phyloP scores from a whole-genome alignment of 1,284 basidiomycete species.

The Cystobasidium sp. region DNA sequence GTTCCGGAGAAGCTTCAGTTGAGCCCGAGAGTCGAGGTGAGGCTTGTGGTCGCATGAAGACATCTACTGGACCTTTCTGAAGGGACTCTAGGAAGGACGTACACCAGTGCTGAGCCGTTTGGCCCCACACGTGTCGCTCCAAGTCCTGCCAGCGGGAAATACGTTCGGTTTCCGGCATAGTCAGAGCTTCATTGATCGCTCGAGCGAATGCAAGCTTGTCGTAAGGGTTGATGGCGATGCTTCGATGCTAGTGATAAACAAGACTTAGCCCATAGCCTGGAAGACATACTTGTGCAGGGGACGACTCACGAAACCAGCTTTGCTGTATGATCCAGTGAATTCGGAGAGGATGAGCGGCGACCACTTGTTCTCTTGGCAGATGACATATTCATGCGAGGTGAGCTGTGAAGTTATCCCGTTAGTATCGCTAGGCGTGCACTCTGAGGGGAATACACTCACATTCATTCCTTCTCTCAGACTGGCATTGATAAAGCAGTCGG shows the following conservation, averaged over 20 bases:
- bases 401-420: conserved; percentile 6
- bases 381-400: conserved; percentile 40
- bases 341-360: conserved; percentile 71
- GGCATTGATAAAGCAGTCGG: conserved; percentile 84
- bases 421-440: conserved; percentile 58
- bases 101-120: conserved; percentile 82
- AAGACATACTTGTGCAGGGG: conserved; percentile 79
- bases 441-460: conserved; percentile 58
- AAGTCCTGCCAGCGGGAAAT: conserved; percentile 79
- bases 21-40: conserved; percentile 49
- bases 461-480: conserved; percentile 87
- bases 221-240: conserved; percentile 58
- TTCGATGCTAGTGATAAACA: conserved; percentile 1
- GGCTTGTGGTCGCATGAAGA: conserved; percentile 55
- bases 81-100: conserved; percentile 68
- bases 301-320: conserved; percentile 69
- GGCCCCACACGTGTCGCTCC: conserved; percentile 81
- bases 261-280: conserved; percentile 56
- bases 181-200: conserved; percentile 74
- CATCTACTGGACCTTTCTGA: conserved; percentile 43
- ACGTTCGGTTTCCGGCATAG: conserved; percentile 75
- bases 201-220: conserved; percentile 73
- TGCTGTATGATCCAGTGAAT: conserved; percentile 85
- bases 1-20: background rate
- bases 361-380: conserved; percentile 61